These are phyloP conservation scores for Primulina tabacum DNA, from an alignment of 257 asterid genomes.

Conservation along the genomic window DNA sequence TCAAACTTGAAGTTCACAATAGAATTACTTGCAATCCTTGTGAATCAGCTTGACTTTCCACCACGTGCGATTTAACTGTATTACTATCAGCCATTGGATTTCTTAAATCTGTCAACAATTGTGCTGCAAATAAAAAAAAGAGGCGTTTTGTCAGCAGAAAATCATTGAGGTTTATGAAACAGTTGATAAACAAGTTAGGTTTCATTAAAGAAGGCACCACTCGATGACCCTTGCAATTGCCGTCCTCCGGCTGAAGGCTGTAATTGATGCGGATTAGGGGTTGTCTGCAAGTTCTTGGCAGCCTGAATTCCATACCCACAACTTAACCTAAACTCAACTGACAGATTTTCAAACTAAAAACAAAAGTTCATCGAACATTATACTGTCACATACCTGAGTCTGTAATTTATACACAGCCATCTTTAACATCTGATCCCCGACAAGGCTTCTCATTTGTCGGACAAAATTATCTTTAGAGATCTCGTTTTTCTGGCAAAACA, in stretches of 20 bases:
- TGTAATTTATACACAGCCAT: constrained; percentile 82
- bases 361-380: constrained; percentile 16
- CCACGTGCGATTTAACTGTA: constrained; percentile 43
- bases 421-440: constrained; percentile 92
- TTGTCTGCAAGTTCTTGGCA: constrained; percentile 42
- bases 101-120: constrained; percentile 41
- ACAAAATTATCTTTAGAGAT: constrained; percentile 78
- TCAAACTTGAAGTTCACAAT: constrained; percentile 39
- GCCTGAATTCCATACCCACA: constrained; percentile 45
- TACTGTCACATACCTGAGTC: constrained; percentile 51
- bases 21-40: constrained; percentile 50
- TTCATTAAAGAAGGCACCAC: constrained; percentile 38
- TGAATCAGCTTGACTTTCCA: constrained; percentile 53
- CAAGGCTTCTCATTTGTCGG: constrained; percentile 78
- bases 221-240: constrained; percentile 49
- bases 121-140: constrained; percentile 27
- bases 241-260: constrained; percentile 54
- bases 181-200: constrained; percentile 20
- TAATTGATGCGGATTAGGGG: constrained; percentile 45
- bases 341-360: constrained; percentile 12
- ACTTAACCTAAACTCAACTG: constrained; percentile 24
- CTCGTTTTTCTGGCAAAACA: constrained; percentile 69
- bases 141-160: constrained; percentile 26
- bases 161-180: constrained; percentile 16
- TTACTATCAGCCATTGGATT: constrained; percentile 40